Evolutionary conservation across 192 early-diverging fungal species (phyloP).

Genomic region (Coemansia sp.): DNA sequence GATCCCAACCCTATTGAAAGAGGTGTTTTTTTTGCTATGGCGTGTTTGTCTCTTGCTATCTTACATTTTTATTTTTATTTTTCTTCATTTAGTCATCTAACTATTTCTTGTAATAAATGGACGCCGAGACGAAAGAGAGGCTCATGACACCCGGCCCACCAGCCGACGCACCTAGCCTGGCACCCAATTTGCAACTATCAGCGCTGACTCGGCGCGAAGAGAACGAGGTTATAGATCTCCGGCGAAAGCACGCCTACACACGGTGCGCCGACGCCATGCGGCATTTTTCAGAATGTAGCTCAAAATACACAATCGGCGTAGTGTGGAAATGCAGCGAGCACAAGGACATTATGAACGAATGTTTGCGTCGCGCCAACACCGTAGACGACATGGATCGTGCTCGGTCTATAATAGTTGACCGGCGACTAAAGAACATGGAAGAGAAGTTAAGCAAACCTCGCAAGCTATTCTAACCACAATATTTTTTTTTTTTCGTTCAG

Average conservation of each 20-base stretch:
- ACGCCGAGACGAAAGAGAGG: constrained; percentile 36
- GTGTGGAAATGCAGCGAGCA: constrained; percentile 51
- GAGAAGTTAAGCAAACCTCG: constrained; percentile 48
- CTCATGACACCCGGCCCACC: constrained; percentile 52
- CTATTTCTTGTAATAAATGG: constrained; percentile 11
- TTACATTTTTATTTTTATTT: neutral
- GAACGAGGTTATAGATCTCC: constrained; percentile 47
- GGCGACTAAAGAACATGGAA: constrained; percentile 31
- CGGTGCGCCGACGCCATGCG: constrained; percentile 40
- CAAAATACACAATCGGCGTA: constrained; percentile 48
- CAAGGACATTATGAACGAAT: constrained; percentile 56
- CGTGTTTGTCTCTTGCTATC: neutral
- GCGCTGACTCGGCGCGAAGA: constrained; percentile 49
- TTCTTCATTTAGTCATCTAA: neutral
- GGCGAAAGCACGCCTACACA: constrained; percentile 42
- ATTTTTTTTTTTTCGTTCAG: neutral
- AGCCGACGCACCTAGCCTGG: constrained; percentile 32
- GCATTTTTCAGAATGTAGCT: constrained; percentile 49
- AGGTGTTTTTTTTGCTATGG: neutral
- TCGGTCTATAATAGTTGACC: constrained; percentile 26
- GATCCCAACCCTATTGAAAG: neutral
- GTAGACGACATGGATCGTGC: constrained; percentile 55
- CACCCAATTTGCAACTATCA: constrained; percentile 33
- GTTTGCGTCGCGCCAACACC: constrained; percentile 52
- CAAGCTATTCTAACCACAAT: constrained; percentile 26